A percentile compares a stretch with the other conserved stretches of the same genome.
These are phyloP conservation scores for Verbascum thapsus DNA, from an alignment of 257 asterid species.

Conservation along the genomic window DNA sequence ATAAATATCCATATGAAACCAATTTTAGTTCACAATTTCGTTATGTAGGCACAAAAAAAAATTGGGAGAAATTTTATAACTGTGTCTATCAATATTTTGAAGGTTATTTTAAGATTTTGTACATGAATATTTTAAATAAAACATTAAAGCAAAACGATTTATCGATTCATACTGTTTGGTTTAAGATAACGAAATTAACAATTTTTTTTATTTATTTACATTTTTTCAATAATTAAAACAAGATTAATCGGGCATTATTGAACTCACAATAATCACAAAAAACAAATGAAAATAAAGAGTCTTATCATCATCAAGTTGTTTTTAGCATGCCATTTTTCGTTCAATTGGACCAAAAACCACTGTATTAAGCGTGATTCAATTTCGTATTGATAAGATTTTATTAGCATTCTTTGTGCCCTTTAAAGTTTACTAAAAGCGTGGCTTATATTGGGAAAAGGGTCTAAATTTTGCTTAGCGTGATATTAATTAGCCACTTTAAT, in stretches of 20 bases:
- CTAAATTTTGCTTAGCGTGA: conserved; percentile 31
- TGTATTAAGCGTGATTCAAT: conserved; percentile 17
- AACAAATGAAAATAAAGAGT: conserved; percentile 21
- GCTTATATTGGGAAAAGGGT: conserved; percentile 30
- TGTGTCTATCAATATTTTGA: too few species aligned
- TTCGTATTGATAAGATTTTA: conserved; percentile 26
- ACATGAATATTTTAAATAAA: too few species aligned
- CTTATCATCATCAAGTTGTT: conserved; percentile 18
- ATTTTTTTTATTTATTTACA: too few species aligned
- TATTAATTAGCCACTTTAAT: conserved; percentile 28
- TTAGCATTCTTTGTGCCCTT: conserved; percentile 24
- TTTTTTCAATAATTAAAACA: too few species aligned
- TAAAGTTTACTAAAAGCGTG: conserved; percentile 34
- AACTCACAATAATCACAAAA: too few species aligned
- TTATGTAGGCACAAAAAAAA: too few species aligned
- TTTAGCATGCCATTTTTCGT: conserved; percentile 25
- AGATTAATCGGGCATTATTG: too few species aligned
- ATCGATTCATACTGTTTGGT: too few species aligned
- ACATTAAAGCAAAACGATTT: too few species aligned
- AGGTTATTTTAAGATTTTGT: too few species aligned
- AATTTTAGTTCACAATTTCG: conserved; percentile 16
- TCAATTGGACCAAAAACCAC: conserved; percentile 4
- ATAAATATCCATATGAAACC: conserved; percentile 8
- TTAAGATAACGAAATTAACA: too few species aligned
- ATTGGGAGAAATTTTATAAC: too few species aligned